Conservation (phyloP, 2,329 filamentous ascomycete species). For the Trichoderma sp. region DNA sequence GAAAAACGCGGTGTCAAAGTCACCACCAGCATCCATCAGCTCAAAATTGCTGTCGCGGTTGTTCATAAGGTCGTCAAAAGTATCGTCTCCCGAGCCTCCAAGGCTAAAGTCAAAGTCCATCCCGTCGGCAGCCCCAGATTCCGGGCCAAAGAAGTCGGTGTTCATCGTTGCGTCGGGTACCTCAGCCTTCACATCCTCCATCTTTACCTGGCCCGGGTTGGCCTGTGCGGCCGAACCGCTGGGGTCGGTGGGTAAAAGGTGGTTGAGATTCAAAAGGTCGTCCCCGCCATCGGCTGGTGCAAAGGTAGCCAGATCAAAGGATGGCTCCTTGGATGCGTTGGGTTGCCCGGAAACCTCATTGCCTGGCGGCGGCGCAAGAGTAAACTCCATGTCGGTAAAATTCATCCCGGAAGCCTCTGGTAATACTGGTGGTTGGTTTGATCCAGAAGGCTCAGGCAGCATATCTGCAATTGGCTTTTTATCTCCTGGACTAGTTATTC, state of each 20-base stretch:
- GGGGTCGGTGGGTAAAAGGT: constrained; percentile 32
- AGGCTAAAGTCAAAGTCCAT: constrained; percentile 39
- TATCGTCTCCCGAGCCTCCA: constrained; percentile 36
- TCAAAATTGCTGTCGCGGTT: constrained; percentile 45
- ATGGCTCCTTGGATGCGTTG: constrained; percentile 36
- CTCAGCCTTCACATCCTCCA: constrained; percentile 34
- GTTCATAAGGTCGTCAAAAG: constrained; percentile 54
- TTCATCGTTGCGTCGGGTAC: constrained; percentile 38
- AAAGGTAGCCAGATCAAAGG: constrained; percentile 51
- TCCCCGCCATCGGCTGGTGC: constrained; percentile 37
- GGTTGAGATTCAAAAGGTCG: constrained; percentile 35
- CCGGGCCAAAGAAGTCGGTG: constrained; percentile 49
- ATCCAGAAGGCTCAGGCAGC: constrained; percentile 27
- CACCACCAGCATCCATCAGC: constrained; percentile 42
- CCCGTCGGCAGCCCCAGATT: constrained; percentile 40
- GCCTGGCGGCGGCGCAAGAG: constrained; percentile 49
- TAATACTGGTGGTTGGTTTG: constrained; percentile 24
- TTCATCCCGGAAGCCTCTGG: constrained; percentile 41
- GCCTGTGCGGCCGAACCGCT: not conserved
- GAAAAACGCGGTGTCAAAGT: constrained; percentile 52
- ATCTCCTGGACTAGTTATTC: constrained; percentile 27
- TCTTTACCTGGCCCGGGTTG: constrained; percentile 19
- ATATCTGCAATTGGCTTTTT: constrained; percentile 29
- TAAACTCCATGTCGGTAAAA: constrained; percentile 61
- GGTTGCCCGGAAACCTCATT: constrained; percentile 33